Percentiles rank a stretch among this genome's conserved stretches.
phyloP scores from a whole-genome alignment of 129 eudicot genomes.

The Flaveria ramosissima region DNA sequence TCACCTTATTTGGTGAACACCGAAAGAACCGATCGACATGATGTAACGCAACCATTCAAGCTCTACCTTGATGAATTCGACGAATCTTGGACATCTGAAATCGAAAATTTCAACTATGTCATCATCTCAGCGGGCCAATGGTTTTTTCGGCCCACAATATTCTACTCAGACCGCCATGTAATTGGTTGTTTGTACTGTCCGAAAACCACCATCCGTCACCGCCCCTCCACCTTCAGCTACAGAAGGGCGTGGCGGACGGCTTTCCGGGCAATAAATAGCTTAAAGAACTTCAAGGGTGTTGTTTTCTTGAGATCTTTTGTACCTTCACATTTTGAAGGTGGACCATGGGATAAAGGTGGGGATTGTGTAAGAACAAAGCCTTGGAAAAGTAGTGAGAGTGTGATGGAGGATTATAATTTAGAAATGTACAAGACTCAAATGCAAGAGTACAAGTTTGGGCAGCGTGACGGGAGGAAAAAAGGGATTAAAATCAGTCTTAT shows the following conservation, averaged over 20 bases:
- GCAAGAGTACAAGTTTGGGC: conserved; percentile 57
- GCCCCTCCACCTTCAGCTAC: conserved; percentile 51
- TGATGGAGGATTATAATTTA: conserved; percentile 44
- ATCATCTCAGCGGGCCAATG: conserved; percentile 86
- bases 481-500: conserved; percentile 50
- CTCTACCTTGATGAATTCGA: conserved; percentile 78
- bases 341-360: conserved; percentile 83
- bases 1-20: conserved; percentile 68
- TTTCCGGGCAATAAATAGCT: conserved; percentile 48
- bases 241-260: conserved; percentile 63
- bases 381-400: conserved; percentile 42
- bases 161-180: conserved; percentile 48
- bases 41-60: conserved; percentile 54
- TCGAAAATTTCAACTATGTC: conserved; percentile 53
- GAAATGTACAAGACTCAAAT: conserved; percentile 66
- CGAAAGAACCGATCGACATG: conserved; percentile 48
- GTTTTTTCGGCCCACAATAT: conserved; percentile 77
- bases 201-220: conserved; percentile 39
- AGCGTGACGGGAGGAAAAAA: conserved; percentile 42
- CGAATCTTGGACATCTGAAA: conserved; percentile 52
- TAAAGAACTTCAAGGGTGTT: conserved; percentile 51
- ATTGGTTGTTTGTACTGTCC: conserved; percentile 72
- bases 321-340: conserved; percentile 80
- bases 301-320: conserved; percentile 63
- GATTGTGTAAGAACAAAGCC: conserved; percentile 69